Evolutionary conservation across 768 basidiomycete genomes (phyloP), one percentile per base, ranked within the genome.

Genomic region (Cytidiella melzeri): DNA sequence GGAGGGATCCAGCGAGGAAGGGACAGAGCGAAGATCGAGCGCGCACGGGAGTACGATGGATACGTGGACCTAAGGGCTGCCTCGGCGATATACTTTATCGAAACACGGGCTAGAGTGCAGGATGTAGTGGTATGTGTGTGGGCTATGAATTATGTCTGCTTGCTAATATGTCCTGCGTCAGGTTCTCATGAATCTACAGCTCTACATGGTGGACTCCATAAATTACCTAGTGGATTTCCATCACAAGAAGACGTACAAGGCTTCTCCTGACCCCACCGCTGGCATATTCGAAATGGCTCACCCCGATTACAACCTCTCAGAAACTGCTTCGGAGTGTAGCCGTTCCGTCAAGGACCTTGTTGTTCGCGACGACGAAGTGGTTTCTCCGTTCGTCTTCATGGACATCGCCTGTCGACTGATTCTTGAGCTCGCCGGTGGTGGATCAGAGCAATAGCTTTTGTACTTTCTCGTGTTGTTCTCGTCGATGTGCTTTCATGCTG

Each of bases 191-290:
- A 96, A 99, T 66, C 77, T 99, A 1, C 93, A 97, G 59, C 77
- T 98, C 34, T 99, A 98, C 65, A 88, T 91, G 76, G 92, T 99
- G 18, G 95, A 99, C 63, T 83, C 84, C 20, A 83, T 84, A 65
- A 97, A 97, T 69, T 98, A 97, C 68, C 79, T 99, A 24, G 96
- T 99, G 49, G 95, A 98, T 64, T 99, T 99, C 69, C 86, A 96
- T 59, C 94, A 98, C 72, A 92, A 96, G 66, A 93, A 92, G 63
- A 88, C 92, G 45, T 96, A 97, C 67, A 77, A 73, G 56, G 90
- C 88, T 5, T 80, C 80, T 1, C 73, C 72, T 11, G 81, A 84
- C 36, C 73, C 78, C 0, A 85, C 73, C 5, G 83, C 85, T 15
- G 83, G 79, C 15, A 83, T 75, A 54, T 91, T 81, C 57, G 87